phyloP scores from a whole-genome alignment of 257 asterid genomes.

The Schizonepeta tenuifolia region DNA sequence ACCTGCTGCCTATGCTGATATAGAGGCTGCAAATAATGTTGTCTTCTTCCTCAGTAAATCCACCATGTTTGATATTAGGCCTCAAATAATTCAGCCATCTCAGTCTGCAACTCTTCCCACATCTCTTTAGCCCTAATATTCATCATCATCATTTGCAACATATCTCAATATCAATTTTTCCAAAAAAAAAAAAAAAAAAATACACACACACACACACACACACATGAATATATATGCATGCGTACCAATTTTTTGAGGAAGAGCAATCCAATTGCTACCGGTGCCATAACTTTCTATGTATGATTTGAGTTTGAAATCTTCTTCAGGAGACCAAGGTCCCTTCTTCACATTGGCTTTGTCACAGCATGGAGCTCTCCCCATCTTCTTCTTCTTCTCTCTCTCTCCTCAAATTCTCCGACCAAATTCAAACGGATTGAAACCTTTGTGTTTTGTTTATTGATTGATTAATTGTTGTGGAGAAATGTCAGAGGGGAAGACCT shows the following conservation, averaged over 20 bases:
- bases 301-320: conserved; percentile 80
- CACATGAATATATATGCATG: not conserved
- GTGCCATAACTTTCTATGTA: conserved; percentile 74
- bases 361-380: conserved; percentile 98
- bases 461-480: conserved; percentile 27
- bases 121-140: conserved; percentile 82
- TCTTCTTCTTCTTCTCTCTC: conserved; percentile 19
- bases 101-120: conserved; percentile 90
- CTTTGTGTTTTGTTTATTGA: conserved; percentile 18
- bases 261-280: conserved; percentile 94
- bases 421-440: conserved; percentile 7
- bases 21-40: conserved; percentile 87
- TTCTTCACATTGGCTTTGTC: conserved; percentile 90
- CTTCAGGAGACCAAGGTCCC: conserved; percentile 97
- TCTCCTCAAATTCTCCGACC: not conserved
- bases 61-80: conserved; percentile 89
- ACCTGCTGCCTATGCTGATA: conserved; percentile 97
- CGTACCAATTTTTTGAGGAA: conserved; percentile 83
- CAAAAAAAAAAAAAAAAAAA: not conserved
- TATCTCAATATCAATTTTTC: not conserved
- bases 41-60: conserved; percentile 94
- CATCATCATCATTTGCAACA: not conserved
- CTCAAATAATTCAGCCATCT: conserved; percentile 84
- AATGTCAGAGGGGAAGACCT: conserved; percentile 63
- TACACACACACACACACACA: not conserved